These are phyloP conservation scores for Scalesia atractyloides DNA, from an alignment of 129 eudicot genomes.

Conservation along the genomic window DNA sequence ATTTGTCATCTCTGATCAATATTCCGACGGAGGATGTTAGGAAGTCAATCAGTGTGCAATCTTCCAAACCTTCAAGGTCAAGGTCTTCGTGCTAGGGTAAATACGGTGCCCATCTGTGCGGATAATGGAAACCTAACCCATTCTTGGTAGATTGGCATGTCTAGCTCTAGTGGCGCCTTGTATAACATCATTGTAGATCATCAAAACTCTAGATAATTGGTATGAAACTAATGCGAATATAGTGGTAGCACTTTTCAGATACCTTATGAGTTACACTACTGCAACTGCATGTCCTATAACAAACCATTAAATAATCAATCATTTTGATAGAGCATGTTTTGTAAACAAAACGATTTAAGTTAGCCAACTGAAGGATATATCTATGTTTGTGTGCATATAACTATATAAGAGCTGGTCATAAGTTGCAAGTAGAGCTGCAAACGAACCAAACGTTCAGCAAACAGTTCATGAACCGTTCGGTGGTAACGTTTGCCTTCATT, in stretches of 20 bases:
- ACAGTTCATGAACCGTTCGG: too few relatives aligned
- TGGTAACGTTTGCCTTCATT: too few relatives aligned
- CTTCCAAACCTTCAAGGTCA: background rate
- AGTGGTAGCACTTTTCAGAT: background rate
- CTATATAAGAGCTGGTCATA: background rate
- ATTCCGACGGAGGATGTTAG: background rate
- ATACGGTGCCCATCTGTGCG: background rate
- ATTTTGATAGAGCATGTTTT: background rate
- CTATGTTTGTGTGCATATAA: constrained; percentile 10
- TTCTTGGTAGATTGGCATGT: background rate
- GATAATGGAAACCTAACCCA: background rate
- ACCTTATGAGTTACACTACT: background rate
- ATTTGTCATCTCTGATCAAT: background rate
- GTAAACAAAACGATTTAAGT: background rate
- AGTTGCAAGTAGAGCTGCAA: constrained; percentile 10
- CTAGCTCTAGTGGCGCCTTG: constrained; percentile 2
- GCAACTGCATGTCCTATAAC: background rate
- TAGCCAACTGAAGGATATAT: background rate
- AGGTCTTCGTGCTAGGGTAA: background rate
- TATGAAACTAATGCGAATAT: too few relatives aligned
- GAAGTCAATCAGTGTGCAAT: background rate
- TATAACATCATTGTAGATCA: background rate
- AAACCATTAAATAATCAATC: background rate
- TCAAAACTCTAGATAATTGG: background rate
- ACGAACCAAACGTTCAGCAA: background rate